A percentile compares a stretch with the other conserved stretches of the same genome.
Conservation (phyloP, 768 basidiomycete genomes). For the Xerocomus brunneocitrinus region DNA sequence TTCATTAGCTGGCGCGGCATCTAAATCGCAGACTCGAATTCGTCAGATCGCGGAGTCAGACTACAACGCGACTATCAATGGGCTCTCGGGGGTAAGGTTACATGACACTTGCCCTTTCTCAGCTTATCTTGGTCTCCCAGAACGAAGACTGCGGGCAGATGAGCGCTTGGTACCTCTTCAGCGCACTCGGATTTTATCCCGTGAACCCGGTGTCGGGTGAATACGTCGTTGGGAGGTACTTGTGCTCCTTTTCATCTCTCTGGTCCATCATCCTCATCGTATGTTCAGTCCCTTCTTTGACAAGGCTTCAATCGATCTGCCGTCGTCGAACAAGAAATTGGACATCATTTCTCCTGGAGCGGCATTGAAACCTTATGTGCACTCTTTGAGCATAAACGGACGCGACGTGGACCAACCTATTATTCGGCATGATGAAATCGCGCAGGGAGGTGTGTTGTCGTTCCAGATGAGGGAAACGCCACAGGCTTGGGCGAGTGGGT, state of each 20-base stretch:
- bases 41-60: slow-evolving; percentile 58
- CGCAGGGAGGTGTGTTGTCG: slow-evolving; percentile 48
- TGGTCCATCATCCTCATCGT: not conserved
- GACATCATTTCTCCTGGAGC: slow-evolving; percentile 57
- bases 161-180: slow-evolving; percentile 87
- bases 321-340: slow-evolving; percentile 35
- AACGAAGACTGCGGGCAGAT: slow-evolving; percentile 91
- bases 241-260: not conserved
- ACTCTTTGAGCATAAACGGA: slow-evolving; percentile 56
- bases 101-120: not conserved
- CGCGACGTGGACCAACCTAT: slow-evolving; percentile 38
- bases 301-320: slow-evolving; percentile 51
- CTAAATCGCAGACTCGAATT: slow-evolving; percentile 66
- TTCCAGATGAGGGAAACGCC: slow-evolving; percentile 63
- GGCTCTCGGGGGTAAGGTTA: slow-evolving; percentile 62
- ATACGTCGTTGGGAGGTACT: slow-evolving; percentile 73
- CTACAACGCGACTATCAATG: slow-evolving; percentile 65
- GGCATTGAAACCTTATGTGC: slow-evolving; percentile 54
- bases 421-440: slow-evolving; percentile 60
- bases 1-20: slow-evolving; percentile 64
- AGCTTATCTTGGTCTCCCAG: slow-evolving; percentile 31
- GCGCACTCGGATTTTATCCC: slow-evolving; percentile 79
- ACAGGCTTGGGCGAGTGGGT: slow-evolving; percentile 29
- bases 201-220: slow-evolving; percentile 75
- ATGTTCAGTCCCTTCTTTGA: slow-evolving; percentile 48